A percentile compares a stretch with the other conserved stretches of the same genome.
These are phyloP conservation scores for Neonectria coccinea DNA, from an alignment of 2,329 filamentous ascomycete species.

Conservation along the genomic window DNA sequence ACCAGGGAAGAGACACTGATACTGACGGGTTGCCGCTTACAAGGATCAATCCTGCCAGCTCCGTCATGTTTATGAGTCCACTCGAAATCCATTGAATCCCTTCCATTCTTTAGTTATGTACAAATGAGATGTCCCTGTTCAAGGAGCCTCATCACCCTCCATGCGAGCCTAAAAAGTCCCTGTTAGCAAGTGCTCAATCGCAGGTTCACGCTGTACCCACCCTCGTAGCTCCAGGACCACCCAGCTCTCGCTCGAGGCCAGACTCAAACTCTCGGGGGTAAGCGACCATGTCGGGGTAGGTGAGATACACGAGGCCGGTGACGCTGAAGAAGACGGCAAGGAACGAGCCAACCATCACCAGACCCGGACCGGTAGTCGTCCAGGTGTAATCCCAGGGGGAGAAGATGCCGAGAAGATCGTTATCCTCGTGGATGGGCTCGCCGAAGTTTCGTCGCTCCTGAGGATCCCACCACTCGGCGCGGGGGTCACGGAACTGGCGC, in stretches of 20 bases:
- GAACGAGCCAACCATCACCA: conserved; percentile 76
- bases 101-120: conserved; percentile 51
- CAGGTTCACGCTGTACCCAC: conserved; percentile 61
- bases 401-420: conserved; percentile 92
- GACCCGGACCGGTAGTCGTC: conserved; percentile 75
- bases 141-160: conserved; percentile 67
- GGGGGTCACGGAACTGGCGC: conserved; percentile 91
- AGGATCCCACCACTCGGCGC: conserved; percentile 96
- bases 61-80: conserved; percentile 14
- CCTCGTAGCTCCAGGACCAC: conserved; percentile 73
- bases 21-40: neutral
- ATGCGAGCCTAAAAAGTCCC: conserved; percentile 61
- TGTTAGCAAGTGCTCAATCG: conserved; percentile 32
- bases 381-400: conserved; percentile 91
- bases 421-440: conserved; percentile 96
- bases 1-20: neutral
- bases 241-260: conserved; percentile 80
- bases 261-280: conserved; percentile 78
- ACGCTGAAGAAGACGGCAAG: conserved; percentile 72
- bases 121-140: conserved; percentile 47
- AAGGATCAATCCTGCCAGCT: conserved; percentile 16
- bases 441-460: conserved; percentile 98
- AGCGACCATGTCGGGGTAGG: conserved; percentile 78
- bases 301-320: conserved; percentile 73
- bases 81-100: conserved; percentile 35